Evolutionary conservation across 192 early-diverging fungal species (phyloP).

Genomic region (Lunasporangiospora selenospora): DNA sequence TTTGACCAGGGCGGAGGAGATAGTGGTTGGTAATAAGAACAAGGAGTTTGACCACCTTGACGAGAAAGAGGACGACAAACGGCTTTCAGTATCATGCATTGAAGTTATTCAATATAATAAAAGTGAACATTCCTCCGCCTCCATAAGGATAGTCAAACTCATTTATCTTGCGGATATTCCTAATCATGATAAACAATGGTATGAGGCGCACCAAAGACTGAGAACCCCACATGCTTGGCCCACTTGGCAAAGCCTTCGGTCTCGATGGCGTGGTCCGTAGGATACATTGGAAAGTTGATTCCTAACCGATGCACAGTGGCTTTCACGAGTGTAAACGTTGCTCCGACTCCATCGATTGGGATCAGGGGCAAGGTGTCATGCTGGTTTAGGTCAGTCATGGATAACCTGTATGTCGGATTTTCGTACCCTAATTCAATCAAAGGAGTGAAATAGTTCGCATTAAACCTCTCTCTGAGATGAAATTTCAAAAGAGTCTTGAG

Average conservation of each 20-base stretch:
- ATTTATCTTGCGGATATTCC: too few species aligned
- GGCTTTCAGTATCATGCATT: too few species aligned
- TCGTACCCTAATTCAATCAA: slow-evolving; percentile 47
- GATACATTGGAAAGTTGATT: slow-evolving; percentile 65
- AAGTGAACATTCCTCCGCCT: too few species aligned
- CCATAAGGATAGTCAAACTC: too few species aligned
- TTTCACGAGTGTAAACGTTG: slow-evolving; percentile 70
- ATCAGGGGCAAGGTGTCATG: slow-evolving; percentile 46
- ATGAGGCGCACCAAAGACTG: slow-evolving; percentile 67
- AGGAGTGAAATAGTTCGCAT: background rate
- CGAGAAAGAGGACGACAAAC: too few species aligned
- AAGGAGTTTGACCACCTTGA: too few species aligned
- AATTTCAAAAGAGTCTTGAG: too few species aligned
- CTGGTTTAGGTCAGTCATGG: slow-evolving; percentile 53
- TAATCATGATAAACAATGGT: slow-evolving; percentile 69
- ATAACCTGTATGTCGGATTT: slow-evolving; percentile 47
- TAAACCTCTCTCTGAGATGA: background rate
- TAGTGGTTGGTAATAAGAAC: too few species aligned
- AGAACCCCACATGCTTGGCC: slow-evolving; percentile 67
- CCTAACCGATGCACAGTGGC: slow-evolving; percentile 71
- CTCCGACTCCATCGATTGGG: slow-evolving; percentile 71
- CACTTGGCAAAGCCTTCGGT: slow-evolving; percentile 79
- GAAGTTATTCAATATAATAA: too few species aligned
- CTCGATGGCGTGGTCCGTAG: slow-evolving; percentile 72
- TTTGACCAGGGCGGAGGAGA: background rate